These are phyloP conservation scores for Phytophthora gonapodyides DNA, from an alignment of 352 stramenopile species.

Conservation along the genomic window DNA sequence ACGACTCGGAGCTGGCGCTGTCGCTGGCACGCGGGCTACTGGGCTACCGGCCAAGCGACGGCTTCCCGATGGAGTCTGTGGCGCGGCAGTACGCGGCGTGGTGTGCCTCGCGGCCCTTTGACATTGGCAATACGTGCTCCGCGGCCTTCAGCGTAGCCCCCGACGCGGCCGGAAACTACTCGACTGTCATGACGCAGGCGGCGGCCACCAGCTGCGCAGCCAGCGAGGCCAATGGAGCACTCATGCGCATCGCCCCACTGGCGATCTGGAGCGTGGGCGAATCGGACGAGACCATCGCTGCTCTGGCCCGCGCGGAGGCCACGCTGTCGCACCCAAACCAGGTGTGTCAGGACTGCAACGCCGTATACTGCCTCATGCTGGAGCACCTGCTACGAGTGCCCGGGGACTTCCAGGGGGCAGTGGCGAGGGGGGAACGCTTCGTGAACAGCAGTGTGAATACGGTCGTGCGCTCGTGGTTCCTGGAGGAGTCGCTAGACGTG, in stretches of 20 bases:
- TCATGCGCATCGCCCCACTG: slow-evolving; percentile 58
- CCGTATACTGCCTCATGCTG: slow-evolving; percentile 58
- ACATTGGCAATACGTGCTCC: slow-evolving; percentile 61
- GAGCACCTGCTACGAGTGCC: slow-evolving; percentile 48
- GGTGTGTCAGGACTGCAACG: slow-evolving; percentile 66
- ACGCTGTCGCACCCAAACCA: slow-evolving; percentile 54
- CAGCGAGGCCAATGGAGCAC: slow-evolving; percentile 58
- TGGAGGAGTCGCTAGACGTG: slow-evolving; percentile 50
- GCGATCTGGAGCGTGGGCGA: slow-evolving; percentile 44
- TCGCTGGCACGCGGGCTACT: slow-evolving; percentile 43
- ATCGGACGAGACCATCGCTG: slow-evolving; percentile 34
- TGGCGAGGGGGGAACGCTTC: slow-evolving; percentile 42
- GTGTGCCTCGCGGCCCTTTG: slow-evolving; percentile 43
- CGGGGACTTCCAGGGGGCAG: slow-evolving; percentile 39
- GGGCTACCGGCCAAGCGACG: slow-evolving; percentile 24
- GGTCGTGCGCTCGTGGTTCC: slow-evolving; percentile 46
- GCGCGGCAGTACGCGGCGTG: slow-evolving; percentile 45
- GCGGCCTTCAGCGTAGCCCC: slow-evolving; percentile 39
- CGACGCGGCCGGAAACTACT: slow-evolving; percentile 24
- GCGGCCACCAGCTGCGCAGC: slow-evolving; percentile 24
- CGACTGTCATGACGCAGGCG: slow-evolving; percentile 32
- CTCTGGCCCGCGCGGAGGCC: slow-evolving; percentile 42
- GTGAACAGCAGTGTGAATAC: slow-evolving; percentile 35
- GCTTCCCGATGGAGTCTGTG: slow-evolving; percentile 47
- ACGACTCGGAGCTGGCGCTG: slow-evolving; percentile 67